Conservation (phyloP, 2,329 filamentous ascomycete species). For the Alternaria metachromatica region DNA sequence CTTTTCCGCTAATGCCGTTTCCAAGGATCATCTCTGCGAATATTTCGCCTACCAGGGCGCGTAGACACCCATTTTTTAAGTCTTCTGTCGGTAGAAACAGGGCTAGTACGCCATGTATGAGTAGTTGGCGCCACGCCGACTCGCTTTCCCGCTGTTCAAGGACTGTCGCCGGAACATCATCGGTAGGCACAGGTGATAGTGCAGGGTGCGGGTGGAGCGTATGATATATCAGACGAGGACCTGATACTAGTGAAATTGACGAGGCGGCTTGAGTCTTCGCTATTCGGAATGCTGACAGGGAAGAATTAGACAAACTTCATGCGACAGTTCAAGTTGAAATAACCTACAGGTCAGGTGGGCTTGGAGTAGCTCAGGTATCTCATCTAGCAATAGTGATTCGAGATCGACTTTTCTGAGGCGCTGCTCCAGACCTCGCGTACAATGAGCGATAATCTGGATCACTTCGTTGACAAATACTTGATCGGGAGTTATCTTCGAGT, state of each 20-base stretch:
- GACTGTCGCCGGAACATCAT: constrained; percentile 58
- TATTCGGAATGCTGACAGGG: constrained; percentile 71
- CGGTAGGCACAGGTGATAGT: constrained; percentile 75
- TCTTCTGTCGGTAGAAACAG: constrained; percentile 91
- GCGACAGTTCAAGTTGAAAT: constrained; percentile 30
- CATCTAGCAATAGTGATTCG: constrained; percentile 82
- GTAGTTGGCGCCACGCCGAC: constrained; percentile 80
- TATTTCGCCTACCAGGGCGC: constrained; percentile 83
- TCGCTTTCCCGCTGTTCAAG: constrained; percentile 77
- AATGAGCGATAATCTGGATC: constrained; percentile 89
- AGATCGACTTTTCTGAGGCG: constrained; percentile 82
- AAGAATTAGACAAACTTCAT: constrained; percentile 33
- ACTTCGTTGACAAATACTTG: constrained; percentile 87
- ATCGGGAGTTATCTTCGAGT: constrained; percentile 88
- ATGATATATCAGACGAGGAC: constrained; percentile 79
- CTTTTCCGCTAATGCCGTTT: constrained; percentile 78
- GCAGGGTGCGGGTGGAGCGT: constrained; percentile 81
- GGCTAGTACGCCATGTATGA: constrained; percentile 82
- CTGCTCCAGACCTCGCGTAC: constrained; percentile 85
- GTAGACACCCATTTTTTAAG: constrained; percentile 84
- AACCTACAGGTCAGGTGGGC: constrained; percentile 76
- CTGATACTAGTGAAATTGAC: constrained; percentile 65
- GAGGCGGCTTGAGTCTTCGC: constrained; percentile 64
- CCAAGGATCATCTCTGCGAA: constrained; percentile 89
- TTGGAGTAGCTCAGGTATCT: constrained; percentile 82